Percentiles rank a stretch among this genome's conserved stretches.
These are phyloP conservation scores for Panaeolus papilionaceus DNA, from an alignment of 768 basidiomycete genomes.

Conservation along the genomic window DNA sequence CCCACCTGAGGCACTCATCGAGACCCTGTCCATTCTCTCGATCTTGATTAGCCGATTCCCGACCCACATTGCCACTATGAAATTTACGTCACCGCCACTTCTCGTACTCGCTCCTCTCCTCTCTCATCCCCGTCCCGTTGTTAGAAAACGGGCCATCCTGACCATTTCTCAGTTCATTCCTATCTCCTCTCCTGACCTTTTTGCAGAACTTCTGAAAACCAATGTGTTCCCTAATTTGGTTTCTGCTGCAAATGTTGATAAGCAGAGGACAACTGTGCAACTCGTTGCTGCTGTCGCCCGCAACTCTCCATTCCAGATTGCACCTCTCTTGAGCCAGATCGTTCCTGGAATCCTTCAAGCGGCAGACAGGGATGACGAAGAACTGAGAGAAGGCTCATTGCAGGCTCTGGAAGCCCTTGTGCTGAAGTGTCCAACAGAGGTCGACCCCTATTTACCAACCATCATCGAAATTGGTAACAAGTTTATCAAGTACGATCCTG, in stretches of 20 bases:
- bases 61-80: constrained; percentile 60
- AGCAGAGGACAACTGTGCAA: constrained; percentile 79
- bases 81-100: constrained; percentile 64
- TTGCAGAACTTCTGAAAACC: constrained; percentile 61
- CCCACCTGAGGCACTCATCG: constrained; percentile 82
- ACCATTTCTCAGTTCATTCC: constrained; percentile 87
- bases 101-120: constrained; percentile 73
- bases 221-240: constrained; percentile 67
- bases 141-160: constrained; percentile 91
- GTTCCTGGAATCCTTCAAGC: constrained; percentile 77
- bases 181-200: constrained; percentile 67
- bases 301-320: constrained; percentile 71
- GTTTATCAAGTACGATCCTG: constrained; percentile 94
- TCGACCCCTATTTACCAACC: constrained; percentile 69
- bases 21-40: constrained; percentile 84
- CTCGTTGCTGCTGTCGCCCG: constrained; percentile 83
- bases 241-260: constrained; percentile 60
- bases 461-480: constrained; percentile 76
- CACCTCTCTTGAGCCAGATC: constrained; percentile 63
- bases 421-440: constrained; percentile 83
- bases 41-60: constrained; percentile 90
- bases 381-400: constrained; percentile 79
- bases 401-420: constrained; percentile 91
- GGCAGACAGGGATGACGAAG: constrained; percentile 79
- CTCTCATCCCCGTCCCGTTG: constrained; percentile 78